These are phyloP conservation scores for Nigrograna mackinnonii DNA, from an alignment of 2,329 filamentous ascomycete genomes.

Conservation along the genomic window DNA sequence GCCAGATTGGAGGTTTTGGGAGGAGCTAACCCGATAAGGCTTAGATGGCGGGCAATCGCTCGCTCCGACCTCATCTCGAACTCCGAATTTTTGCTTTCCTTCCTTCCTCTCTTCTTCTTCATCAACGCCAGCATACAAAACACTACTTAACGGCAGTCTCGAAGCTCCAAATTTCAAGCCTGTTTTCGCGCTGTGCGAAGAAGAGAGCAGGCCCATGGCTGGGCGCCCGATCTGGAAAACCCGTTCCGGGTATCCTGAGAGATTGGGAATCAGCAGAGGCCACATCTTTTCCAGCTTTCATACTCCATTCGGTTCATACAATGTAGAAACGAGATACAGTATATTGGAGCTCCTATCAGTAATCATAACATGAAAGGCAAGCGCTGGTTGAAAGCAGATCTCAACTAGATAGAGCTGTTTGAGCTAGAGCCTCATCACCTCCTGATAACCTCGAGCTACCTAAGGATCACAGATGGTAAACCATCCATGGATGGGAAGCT, in stretches of 20 bases:
- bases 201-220: conserved; percentile 66
- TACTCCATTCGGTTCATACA: no score
- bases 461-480: no score
- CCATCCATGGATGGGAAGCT: no score
- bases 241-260: conserved; percentile 66
- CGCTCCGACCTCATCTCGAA: conserved; percentile 22
- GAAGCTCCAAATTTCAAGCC: conserved; percentile 52
- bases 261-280: conserved; percentile 75
- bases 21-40: conserved; percentile 13
- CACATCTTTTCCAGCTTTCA: conserved; percentile 58
- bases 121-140: conserved; percentile 59
- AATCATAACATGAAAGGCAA: no score
- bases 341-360: no score
- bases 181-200: conserved; percentile 74
- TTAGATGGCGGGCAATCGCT: conserved; percentile 22
- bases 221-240: conserved; percentile 71
- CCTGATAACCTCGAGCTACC: no score
- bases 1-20: conserved; percentile 37
- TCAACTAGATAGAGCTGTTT: no score
- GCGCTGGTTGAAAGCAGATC: no score
- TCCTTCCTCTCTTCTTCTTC: conserved; percentile 46
- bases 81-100: conserved; percentile 41
- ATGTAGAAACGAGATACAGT: no score
- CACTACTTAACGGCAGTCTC: conserved; percentile 64
- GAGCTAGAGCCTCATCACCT: no score